Evolutionary conservation across 768 basidiomycete species (phyloP).

Genomic region (Phylloporus arenicola): DNA sequence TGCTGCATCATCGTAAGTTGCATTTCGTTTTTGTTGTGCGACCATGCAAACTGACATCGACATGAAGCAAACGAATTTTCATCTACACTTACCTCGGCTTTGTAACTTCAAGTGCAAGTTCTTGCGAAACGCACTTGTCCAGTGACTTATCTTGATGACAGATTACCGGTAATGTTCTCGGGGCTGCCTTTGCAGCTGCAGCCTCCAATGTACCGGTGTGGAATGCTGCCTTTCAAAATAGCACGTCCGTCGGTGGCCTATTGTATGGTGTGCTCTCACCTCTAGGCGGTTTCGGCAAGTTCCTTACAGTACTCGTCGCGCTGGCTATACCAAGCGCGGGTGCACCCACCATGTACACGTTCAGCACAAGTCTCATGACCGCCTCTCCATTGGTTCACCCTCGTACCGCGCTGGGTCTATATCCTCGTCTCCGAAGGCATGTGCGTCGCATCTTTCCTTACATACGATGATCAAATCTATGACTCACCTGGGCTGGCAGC

Average conservation of each 20-base stretch:
- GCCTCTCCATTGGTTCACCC: conserved; percentile 28
- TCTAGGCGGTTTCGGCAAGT: conserved; percentile 41
- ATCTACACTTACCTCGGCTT: conserved; percentile 45
- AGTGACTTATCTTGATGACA: conserved; percentile 11
- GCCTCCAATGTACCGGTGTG: conserved; percentile 35
- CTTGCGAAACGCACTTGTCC: background rate
- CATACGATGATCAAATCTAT: background rate
- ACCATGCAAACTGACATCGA: background rate
- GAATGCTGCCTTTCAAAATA: conserved; percentile 36
- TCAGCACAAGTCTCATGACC: conserved; percentile 43
- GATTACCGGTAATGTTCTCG: conserved; percentile 39
- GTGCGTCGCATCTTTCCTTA: conserved; percentile 24
- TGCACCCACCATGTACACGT: conserved; percentile 56
- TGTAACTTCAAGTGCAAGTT: conserved; percentile 37
- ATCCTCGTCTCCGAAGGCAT: conserved; percentile 42
- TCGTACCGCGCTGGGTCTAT: conserved; percentile 44
- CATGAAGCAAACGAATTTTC: conserved; percentile 34
- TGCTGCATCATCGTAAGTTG: conserved; percentile 51
- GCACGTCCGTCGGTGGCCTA: conserved; percentile 42
- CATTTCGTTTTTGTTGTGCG: background rate
- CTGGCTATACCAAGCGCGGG: conserved; percentile 51
- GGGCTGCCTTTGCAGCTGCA: conserved; percentile 42
- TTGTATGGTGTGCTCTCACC: conserved; percentile 35
- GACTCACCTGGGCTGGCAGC: conserved; percentile 17
- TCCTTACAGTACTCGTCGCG: conserved; percentile 47